A percentile compares a stretch with the other conserved stretches of the same genome.
Conservation (phyloP, 1,284 basidiomycete species). For the Apiotrichum domesticum region DNA sequence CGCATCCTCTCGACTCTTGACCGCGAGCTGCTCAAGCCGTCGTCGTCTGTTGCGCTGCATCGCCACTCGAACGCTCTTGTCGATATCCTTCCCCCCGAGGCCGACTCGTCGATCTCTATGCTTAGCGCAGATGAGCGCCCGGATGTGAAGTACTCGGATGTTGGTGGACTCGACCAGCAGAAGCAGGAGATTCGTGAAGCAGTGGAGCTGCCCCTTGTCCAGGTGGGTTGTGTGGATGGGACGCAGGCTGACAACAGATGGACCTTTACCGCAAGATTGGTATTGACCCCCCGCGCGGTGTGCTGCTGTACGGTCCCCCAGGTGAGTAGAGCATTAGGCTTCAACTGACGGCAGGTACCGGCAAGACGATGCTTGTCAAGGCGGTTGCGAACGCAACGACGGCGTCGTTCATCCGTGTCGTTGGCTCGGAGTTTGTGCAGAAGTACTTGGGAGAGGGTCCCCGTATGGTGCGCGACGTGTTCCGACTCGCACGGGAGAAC, state of each 20-base stretch:
- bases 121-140: conserved; percentile 89
- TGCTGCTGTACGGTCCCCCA: conserved; percentile 86
- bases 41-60: conserved; percentile 93
- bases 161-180: conserved; percentile 96
- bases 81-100: conserved; percentile 96
- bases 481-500: conserved; percentile 94
- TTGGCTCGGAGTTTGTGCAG: conserved; percentile 97
- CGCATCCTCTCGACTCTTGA: conserved; percentile 96
- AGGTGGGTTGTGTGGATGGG: conserved; percentile 26
- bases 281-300: conserved; percentile 95
- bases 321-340: conserved; percentile 51
- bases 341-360: conserved; percentile 62
- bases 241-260: conserved; percentile 53
- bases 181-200: conserved; percentile 99
- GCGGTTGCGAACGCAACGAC: conserved; percentile 97
- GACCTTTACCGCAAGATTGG: conserved; percentile 99
- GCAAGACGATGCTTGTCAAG: conserved; percentile 99
- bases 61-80: conserved; percentile 98
- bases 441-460: conserved; percentile 99
- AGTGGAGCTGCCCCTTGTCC: conserved; percentile 91
- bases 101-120: conserved; percentile 95
- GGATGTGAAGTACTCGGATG: conserved; percentile 80
- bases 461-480: conserved; percentile 99
- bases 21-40: conserved; percentile 93
- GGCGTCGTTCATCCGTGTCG: conserved; percentile 94